Conservation (phyloP, 352 stramenopile genomes). For the Phytophthora sansomeana region DNA sequence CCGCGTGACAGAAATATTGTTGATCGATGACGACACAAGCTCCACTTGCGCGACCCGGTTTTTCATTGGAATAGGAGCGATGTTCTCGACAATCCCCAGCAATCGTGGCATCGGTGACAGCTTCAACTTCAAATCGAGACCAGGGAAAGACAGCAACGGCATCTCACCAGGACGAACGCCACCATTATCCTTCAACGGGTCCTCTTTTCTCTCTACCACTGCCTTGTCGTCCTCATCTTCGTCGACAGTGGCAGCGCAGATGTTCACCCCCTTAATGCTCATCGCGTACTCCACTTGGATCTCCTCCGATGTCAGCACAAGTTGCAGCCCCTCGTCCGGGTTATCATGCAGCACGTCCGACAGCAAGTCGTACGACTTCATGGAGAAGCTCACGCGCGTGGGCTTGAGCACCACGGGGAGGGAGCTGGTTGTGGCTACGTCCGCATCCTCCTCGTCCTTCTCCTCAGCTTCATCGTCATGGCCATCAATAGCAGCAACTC, state of each 20-base stretch:
- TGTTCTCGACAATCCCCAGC: conserved; percentile 63
- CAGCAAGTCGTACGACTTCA: conserved; percentile 51
- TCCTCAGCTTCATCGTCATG: conserved; percentile 34
- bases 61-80: conserved; percentile 57
- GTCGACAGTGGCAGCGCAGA: conserved; percentile 45
- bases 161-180: conserved; percentile 36
- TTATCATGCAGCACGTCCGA: conserved; percentile 59
- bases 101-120: conserved; percentile 64
- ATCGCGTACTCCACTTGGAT: conserved; percentile 62
- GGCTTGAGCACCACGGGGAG: conserved; percentile 35
- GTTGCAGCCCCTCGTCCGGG: conserved; percentile 49
- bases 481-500: conserved; percentile 34
- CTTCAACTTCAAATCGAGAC: conserved; percentile 55
- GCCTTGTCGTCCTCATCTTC: conserved; percentile 25
- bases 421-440: conserved; percentile 34
- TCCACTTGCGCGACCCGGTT: conserved; percentile 54
- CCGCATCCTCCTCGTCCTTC: conserved; percentile 30
- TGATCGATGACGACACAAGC: conserved; percentile 45
- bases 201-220: conserved; percentile 31
- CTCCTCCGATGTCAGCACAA: conserved; percentile 58
- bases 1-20: conserved; percentile 48
- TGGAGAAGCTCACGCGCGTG: conserved; percentile 44
- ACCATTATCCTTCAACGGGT: conserved; percentile 34
- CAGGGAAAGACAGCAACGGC: conserved; percentile 48
- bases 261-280: conserved; percentile 55